Conservation (phyloP, 352 stramenopile genomes). For the Elongisporangium senticosum region DNA sequence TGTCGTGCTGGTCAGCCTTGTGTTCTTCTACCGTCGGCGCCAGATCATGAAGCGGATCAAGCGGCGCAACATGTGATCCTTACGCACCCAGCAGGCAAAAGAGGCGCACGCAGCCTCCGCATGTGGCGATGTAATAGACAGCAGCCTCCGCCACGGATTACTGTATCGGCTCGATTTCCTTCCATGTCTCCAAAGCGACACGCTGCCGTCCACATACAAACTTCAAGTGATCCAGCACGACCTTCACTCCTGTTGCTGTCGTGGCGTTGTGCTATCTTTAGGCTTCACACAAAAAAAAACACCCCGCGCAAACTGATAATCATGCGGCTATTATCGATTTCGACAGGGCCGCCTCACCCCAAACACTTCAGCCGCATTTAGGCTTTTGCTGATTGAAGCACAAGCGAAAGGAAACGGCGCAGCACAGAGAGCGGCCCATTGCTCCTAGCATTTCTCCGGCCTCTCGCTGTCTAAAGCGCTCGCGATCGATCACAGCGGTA, state of each 20-base stretch:
- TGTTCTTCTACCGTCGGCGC: slow-evolving; percentile 34
- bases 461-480: background rate
- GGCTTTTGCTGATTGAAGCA: background rate
- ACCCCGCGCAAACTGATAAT: background rate
- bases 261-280: background rate
- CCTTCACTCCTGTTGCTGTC: background rate
- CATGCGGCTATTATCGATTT: background rate
- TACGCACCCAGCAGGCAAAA: background rate
- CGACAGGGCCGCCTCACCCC: background rate
- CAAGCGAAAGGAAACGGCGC: background rate
- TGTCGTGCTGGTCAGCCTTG: slow-evolving; percentile 23
- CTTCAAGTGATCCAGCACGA: background rate
- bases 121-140: background rate
- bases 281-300: background rate
- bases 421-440: background rate
- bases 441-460: background rate
- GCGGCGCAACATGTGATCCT: slow-evolving; percentile 20
- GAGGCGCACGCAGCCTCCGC: no score
- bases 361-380: background rate
- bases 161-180: background rate
- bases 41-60: slow-evolving; percentile 20
- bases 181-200: background rate
- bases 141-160: background rate
- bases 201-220: background rate
- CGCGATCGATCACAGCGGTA: background rate